Evolutionary conservation across 805 yeast species (phyloP).

Genomic region (Brettanomyces anomalus): DNA sequence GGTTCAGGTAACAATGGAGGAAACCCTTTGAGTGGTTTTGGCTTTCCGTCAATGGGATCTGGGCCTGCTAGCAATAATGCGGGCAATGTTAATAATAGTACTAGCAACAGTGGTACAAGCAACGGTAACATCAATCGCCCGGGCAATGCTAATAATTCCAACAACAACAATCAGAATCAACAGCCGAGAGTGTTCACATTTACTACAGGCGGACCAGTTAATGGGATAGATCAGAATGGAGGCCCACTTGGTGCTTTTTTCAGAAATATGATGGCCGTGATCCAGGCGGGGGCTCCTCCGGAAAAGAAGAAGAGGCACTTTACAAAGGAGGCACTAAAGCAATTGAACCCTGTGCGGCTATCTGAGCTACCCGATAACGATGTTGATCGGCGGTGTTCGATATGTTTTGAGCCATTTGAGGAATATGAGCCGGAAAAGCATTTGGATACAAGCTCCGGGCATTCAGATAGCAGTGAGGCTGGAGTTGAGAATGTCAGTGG

Average conservation of each 20-base stretch:
- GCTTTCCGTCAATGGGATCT: too few relatives aligned
- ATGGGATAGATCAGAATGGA: background rate
- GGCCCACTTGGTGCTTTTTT: background rate
- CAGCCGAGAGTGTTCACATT: slow-evolving; percentile 1
- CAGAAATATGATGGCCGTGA: background rate
- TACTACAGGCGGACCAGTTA: background rate
- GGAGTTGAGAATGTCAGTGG: background rate
- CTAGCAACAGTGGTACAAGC: too few relatives aligned
- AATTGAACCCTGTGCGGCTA: slow-evolving; percentile 21
- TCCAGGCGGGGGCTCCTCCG: slow-evolving; percentile 1
- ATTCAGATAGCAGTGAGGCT: background rate
- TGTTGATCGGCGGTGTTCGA: slow-evolving; percentile 29
- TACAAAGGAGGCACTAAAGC: slow-evolving; percentile 24
- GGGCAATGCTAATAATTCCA: background rate
- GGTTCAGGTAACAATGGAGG: too few relatives aligned
- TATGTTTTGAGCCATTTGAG: slow-evolving; percentile 31
- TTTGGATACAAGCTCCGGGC: background rate
- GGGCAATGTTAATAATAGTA: too few relatives aligned
- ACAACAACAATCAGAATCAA: background rate
- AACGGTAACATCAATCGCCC: background rate
- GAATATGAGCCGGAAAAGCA: slow-evolving; percentile 6
- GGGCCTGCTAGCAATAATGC: too few relatives aligned
- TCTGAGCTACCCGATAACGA: slow-evolving; percentile 17
- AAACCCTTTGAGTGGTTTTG: too few relatives aligned
- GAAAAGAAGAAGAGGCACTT: slow-evolving; percentile 17